Percentiles rank a stretch among this genome's conserved stretches.
These are phyloP conservation scores for Sphaerobolus stellatus DNA, from an alignment of 1,284 basidiomycete species.

Conservation along the genomic window DNA sequence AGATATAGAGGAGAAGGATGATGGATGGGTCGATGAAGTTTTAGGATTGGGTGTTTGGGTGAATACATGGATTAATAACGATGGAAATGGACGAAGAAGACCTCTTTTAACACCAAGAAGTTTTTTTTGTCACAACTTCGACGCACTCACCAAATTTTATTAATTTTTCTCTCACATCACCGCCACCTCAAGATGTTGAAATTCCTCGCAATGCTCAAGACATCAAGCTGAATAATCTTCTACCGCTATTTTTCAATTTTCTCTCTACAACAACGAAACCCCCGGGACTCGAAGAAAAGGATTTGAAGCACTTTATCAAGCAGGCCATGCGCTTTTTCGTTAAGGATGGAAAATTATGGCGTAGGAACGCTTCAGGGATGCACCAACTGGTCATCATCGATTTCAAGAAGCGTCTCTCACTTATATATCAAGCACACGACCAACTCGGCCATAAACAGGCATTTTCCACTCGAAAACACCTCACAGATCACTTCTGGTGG, in stretches of 20 bases:
- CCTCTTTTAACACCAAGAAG: background rate
- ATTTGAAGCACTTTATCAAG: background rate
- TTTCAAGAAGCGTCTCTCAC: background rate
- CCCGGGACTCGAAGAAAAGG: background rate
- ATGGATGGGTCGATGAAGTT: background rate
- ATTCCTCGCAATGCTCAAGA: background rate
- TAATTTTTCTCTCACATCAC: too few relatives aligned
- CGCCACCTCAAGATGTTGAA: background rate
- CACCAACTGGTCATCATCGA: background rate
- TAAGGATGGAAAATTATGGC: background rate
- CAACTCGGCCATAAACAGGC: conserved; percentile 6
- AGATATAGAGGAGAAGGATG: background rate
- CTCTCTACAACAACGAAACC: background rate
- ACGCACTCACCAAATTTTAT: background rate
- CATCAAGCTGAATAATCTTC: background rate
- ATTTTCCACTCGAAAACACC: background rate
- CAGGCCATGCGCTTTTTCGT: background rate
- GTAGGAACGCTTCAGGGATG: background rate
- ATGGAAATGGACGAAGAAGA: background rate
- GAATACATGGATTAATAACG: background rate
- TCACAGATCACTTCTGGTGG: conserved; percentile 10
- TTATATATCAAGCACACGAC: conserved; percentile 2
- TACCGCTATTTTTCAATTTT: background rate
- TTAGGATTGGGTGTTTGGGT: background rate
- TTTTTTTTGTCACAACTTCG: background rate